Percentiles rank a stretch among this genome's conserved stretches.
Evolutionary conservation across 1,284 basidiomycete genomes (phyloP).

Genomic region (Wallemia mellicola): DNA sequence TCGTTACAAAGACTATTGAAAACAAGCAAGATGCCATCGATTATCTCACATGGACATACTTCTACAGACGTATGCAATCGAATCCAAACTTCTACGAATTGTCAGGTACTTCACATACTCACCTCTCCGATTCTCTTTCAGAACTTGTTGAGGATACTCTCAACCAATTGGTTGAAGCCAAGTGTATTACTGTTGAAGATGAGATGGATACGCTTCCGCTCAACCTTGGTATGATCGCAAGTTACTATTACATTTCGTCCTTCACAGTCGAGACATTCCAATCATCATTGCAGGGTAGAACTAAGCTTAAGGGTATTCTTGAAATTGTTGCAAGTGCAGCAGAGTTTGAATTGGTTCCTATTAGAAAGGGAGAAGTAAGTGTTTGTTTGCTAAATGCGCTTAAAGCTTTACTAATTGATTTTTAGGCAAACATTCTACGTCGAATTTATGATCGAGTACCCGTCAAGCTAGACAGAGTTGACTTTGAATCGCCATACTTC

Average conservation of each 20-base stretch:
- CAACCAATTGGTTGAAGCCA: conserved; percentile 65
- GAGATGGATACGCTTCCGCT: conserved; percentile 76
- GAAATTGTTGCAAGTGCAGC: conserved; percentile 88
- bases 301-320: conserved; percentile 86
- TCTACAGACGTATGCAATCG: conserved; percentile 85
- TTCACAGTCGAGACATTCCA: conserved; percentile 92
- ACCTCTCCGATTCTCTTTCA: conserved; percentile 75
- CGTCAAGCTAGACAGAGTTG: conserved; percentile 47
- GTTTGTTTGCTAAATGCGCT: conserved; percentile 4
- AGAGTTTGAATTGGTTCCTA: conserved; percentile 83
- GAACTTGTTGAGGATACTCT: conserved; percentile 84
- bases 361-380: conserved; percentile 29
- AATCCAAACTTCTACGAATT: conserved; percentile 37
- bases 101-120: conserved; percentile 71
- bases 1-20: conserved; percentile 92
- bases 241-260: conserved; percentile 41
- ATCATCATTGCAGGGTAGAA: conserved; percentile 74
- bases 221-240: conserved; percentile 86
- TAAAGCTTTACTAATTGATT: conserved; percentile 32
- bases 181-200: conserved; percentile 75
- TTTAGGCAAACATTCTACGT: conserved; percentile 23
- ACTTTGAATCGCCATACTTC: conserved; percentile 85
- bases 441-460: conserved; percentile 92
- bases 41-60: conserved; percentile 33
- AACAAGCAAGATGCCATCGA: conserved; percentile 93